Conservation (phyloP, 305 asterid species). For the Solanum aculeatissimum region DNA sequence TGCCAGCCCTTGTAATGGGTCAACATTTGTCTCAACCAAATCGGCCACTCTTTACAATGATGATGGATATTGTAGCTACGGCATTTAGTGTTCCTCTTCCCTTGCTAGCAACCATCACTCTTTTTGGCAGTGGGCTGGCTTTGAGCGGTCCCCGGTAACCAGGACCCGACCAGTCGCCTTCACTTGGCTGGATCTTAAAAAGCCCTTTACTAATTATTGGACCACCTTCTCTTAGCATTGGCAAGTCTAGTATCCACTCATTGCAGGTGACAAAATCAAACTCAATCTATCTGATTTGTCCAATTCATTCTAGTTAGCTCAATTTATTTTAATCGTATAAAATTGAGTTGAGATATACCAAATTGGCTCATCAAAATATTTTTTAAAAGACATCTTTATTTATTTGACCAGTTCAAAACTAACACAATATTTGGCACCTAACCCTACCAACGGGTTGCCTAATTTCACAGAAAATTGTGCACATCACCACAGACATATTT, state of each 20-base stretch:
- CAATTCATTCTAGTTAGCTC: background rate
- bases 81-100: background rate
- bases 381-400: too few species aligned
- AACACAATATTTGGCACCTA: too few species aligned
- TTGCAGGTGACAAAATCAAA: too few species aligned
- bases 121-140: background rate
- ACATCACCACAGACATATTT: background rate
- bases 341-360: too few species aligned
- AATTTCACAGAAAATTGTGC: background rate
- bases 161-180: background rate
- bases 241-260: background rate
- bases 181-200: background rate
- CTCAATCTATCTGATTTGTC: background rate
- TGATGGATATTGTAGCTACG: background rate
- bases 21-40: background rate
- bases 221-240: background rate
- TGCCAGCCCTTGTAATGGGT: background rate
- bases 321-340: too few species aligned
- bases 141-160: slow-evolving; percentile 1
- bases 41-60: background rate
- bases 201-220: background rate
- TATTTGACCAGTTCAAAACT: too few species aligned
- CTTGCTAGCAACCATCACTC: background rate
- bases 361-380: too few species aligned
- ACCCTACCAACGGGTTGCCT: too few species aligned